phyloP scores from a whole-genome alignment of 2,329 filamentous ascomycete genomes.

The Coniosporium tulheliwenetii region DNA sequence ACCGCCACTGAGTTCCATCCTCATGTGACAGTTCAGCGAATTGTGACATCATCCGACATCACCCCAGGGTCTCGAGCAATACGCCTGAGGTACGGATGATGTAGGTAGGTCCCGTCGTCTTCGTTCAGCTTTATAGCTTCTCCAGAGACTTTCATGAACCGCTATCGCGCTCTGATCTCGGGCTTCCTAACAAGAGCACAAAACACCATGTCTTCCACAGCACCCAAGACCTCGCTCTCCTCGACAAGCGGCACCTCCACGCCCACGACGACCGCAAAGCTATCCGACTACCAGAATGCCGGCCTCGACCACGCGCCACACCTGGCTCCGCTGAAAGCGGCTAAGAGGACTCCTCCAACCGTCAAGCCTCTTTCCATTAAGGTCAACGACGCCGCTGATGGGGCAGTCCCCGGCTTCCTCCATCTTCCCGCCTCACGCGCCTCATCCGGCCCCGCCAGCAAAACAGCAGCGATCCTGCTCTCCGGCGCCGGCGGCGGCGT shows the following conservation, averaged over 20 bases:
- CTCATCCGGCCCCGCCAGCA: slow-evolving; percentile 2
- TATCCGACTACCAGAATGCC: slow-evolving; percentile 5
- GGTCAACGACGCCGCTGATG: slow-evolving; percentile 7
- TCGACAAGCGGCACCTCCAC: slow-evolving; percentile 1
- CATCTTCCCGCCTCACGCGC: slow-evolving; percentile 4
- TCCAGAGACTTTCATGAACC: too few species aligned
- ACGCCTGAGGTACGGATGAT: too few species aligned
- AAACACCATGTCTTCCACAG: neutral
- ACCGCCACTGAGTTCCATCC: too few species aligned
- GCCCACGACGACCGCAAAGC: neutral
- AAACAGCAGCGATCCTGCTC: slow-evolving; percentile 24
- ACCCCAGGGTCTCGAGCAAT: too few species aligned
- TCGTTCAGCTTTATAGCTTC: too few species aligned
- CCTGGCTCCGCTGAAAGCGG: neutral
- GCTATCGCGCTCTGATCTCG: too few species aligned
- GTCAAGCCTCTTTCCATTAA: slow-evolving; percentile 6
- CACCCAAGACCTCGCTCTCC: slow-evolving; percentile 3
- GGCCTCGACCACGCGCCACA: slow-evolving; percentile 5
- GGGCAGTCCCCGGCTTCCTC: slow-evolving; percentile 7
- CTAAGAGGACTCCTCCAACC: neutral
- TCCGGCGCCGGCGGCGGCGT: slow-evolving; percentile 23
- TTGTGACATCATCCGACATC: too few species aligned
- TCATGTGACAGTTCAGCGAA: too few species aligned
- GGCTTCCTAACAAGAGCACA: too few species aligned
- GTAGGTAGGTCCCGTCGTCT: too few species aligned